Conservation (phyloP, 768 basidiomycete genomes). For the Phaeotremella skinneri region DNA sequence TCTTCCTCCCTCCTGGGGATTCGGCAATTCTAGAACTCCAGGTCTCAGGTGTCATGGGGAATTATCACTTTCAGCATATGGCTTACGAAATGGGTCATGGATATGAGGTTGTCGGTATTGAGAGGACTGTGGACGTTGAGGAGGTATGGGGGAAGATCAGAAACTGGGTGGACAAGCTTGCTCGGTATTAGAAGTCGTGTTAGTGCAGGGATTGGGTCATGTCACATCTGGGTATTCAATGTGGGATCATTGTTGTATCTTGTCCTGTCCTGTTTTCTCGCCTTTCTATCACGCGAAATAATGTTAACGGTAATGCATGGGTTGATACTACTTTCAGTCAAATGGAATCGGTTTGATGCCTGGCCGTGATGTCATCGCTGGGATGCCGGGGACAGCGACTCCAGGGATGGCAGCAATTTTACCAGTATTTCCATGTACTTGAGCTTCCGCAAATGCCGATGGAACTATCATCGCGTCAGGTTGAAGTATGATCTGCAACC, state of each 20-base stretch:
- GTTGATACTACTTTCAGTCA: slow-evolving; percentile 26
- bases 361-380: slow-evolving; percentile 24
- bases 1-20: slow-evolving; percentile 43
- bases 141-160: slow-evolving; percentile 31
- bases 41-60: slow-evolving; percentile 25
- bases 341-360: slow-evolving; percentile 51
- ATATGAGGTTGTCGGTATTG: slow-evolving; percentile 32
- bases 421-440: slow-evolving; percentile 17
- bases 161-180: slow-evolving; percentile 15
- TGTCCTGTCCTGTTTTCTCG: not conserved
- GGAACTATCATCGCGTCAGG: slow-evolving; percentile 31
- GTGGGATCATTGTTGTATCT: not conserved
- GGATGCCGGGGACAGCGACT: not conserved
- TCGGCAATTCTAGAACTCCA: slow-evolving; percentile 40
- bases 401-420: slow-evolving; percentile 1
- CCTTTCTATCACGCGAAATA: too few species aligned
- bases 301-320: too few species aligned
- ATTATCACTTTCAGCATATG: slow-evolving; percentile 48
- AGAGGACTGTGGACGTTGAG: slow-evolving; percentile 36
- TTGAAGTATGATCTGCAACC: not conserved
- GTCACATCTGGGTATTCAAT: not conserved
- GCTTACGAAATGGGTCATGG: slow-evolving; percentile 37
- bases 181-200: slow-evolving; percentile 1
- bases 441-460: slow-evolving; percentile 46
- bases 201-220: too few species aligned